A percentile compares a stretch with the other conserved stretches of the same genome.
Evolutionary conservation across 73 alveolate genomes (phyloP).

Genomic region (Tetrahymena thermophila): DNA sequence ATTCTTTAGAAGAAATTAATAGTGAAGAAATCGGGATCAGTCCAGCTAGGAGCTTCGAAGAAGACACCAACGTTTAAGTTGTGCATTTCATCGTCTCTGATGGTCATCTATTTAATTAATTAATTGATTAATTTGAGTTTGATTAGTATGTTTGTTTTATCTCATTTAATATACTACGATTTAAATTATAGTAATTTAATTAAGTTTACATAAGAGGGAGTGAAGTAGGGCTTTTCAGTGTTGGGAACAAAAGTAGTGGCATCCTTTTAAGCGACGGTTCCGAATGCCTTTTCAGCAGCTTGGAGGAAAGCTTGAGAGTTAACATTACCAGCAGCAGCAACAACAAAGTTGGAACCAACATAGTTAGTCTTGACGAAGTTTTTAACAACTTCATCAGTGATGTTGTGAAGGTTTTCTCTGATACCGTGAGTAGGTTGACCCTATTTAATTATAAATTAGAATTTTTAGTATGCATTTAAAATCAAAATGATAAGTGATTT

Average conservation of each 20-base stretch:
- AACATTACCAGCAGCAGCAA: constrained; percentile 72
- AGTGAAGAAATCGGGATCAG: constrained; percentile 62
- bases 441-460: constrained; percentile 18
- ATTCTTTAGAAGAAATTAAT: constrained; percentile 54
- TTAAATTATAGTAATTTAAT: not conserved
- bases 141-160: not conserved
- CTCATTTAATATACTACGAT: not conserved
- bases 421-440: constrained; percentile 79
- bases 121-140: not conserved
- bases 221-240: constrained; percentile 59
- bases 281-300: constrained; percentile 53
- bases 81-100: constrained; percentile 80
- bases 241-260: constrained; percentile 39
- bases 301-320: constrained; percentile 57
- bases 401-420: constrained; percentile 50
- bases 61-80: constrained; percentile 75
- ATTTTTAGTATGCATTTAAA: too few relatives aligned
- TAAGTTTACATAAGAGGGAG: constrained; percentile 47
- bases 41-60: constrained; percentile 65
- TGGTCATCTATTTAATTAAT: constrained; percentile 3
- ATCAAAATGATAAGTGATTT: too few relatives aligned
- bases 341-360: constrained; percentile 68
- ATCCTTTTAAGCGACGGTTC: constrained; percentile 29
- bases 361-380: constrained; percentile 52
- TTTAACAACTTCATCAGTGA: constrained; percentile 52